Conservation (phyloP, 2,329 filamentous ascomycete species). For the Neopestalotiopsis sp. region DNA sequence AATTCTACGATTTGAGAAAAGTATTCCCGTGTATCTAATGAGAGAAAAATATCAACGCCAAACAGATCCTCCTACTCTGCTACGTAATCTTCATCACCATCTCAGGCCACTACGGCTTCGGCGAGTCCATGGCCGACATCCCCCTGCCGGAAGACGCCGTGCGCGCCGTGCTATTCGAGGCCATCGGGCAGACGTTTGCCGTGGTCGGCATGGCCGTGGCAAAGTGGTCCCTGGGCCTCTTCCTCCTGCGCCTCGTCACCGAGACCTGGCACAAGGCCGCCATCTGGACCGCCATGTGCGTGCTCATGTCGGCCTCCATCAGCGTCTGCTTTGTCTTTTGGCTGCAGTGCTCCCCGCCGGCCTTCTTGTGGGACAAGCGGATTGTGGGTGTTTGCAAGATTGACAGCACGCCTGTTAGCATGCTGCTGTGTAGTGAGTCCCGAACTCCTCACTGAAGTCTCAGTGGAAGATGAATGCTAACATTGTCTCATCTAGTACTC, state of each 20-base stretch:
- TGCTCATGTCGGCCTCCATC: slow-evolving; percentile 13
- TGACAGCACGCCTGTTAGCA: slow-evolving; percentile 15
- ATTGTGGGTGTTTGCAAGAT: slow-evolving; percentile 11
- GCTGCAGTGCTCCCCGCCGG: slow-evolving; percentile 21
- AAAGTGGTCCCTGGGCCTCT: slow-evolving; percentile 23
- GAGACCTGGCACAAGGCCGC: slow-evolving; percentile 21
- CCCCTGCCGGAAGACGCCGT: not conserved
- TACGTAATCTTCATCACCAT: slow-evolving; percentile 19
- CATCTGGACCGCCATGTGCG: slow-evolving; percentile 20
- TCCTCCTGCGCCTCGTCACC: slow-evolving; percentile 21
- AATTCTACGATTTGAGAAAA: not conserved
- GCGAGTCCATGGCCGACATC: slow-evolving; percentile 17
- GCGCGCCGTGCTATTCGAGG: slow-evolving; percentile 18
- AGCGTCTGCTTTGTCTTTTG: slow-evolving; percentile 19
- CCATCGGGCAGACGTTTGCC: slow-evolving; percentile 21
- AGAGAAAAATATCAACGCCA: not conserved
- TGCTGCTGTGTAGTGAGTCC: slow-evolving; percentile 15
- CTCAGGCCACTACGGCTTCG: slow-evolving; percentile 21
- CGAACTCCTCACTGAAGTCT: not conserved
- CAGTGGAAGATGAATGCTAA: not conserved
- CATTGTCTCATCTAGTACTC: slow-evolving; percentile 3
- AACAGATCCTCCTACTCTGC: slow-evolving; percentile 20
- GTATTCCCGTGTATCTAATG: not conserved
- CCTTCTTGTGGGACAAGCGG: slow-evolving; percentile 19
- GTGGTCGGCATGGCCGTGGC: slow-evolving; percentile 21